Percentiles rank a stretch among this genome's conserved stretches.
These are phyloP conservation scores for Cercophora sp. DNA, from an alignment of 495 filamentous ascomycete species.

Conservation along the genomic window DNA sequence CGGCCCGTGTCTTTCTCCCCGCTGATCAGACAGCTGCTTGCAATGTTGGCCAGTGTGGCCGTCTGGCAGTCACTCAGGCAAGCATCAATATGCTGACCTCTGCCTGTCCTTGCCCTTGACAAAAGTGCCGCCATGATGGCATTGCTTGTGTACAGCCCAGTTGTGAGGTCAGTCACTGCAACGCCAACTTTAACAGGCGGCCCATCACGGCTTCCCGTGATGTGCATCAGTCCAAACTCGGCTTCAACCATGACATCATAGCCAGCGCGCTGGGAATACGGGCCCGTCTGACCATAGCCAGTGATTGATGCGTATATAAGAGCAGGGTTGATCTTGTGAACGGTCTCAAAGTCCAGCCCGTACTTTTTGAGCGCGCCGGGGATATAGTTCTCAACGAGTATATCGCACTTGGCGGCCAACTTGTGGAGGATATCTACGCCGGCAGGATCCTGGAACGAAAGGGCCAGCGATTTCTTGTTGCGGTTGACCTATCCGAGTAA, in stretches of 20 bases:
- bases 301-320: slow-evolving; percentile 66
- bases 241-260: slow-evolving; percentile 99
- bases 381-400: slow-evolving; percentile 95
- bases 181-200: slow-evolving; percentile 97
- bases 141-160: slow-evolving; percentile 95
- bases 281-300: slow-evolving; percentile 82
- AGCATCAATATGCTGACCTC: slow-evolving; percentile 89
- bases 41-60: slow-evolving; percentile 87
- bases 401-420: slow-evolving; percentile 79
- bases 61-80: slow-evolving; percentile 91
- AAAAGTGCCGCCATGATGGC: slow-evolving; percentile 92
- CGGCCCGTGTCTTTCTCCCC: slow-evolving; percentile 81
- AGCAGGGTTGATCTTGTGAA: slow-evolving; percentile 73
- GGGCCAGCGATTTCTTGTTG: slow-evolving; percentile 90
- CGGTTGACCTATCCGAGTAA: slow-evolving; percentile 67
- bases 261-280: slow-evolving; percentile 81
- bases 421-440: slow-evolving; percentile 84
- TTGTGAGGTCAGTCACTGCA: slow-evolving; percentile 93
- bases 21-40: slow-evolving; percentile 85
- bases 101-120: slow-evolving; percentile 50
- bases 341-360: slow-evolving; percentile 74
- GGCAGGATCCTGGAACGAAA: slow-evolving; percentile 80
- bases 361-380: slow-evolving; percentile 91
- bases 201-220: slow-evolving; percentile 81
- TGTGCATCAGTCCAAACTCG: slow-evolving; percentile 97